Percentiles rank a stretch among this genome's conserved stretches.
Conservation (phyloP, 2,329 filamentous ascomycete genomes). For the Xylaria sp. region DNA sequence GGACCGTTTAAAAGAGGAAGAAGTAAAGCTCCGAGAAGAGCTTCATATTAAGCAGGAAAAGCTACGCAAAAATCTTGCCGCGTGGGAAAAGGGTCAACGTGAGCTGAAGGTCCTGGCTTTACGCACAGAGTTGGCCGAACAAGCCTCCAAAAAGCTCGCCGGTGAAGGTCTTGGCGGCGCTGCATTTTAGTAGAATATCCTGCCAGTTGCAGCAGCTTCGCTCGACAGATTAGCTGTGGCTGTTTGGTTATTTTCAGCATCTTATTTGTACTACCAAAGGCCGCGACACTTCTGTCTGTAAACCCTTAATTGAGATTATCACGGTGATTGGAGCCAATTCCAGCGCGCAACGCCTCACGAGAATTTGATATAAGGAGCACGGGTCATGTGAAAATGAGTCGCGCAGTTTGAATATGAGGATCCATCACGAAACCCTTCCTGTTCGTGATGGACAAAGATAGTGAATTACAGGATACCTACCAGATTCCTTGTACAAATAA, state of each 20-base stretch:
- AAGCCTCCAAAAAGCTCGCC: constrained; percentile 61
- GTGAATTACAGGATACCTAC: constrained; percentile 5
- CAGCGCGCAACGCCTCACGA: not conserved
- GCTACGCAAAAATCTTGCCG: constrained; percentile 56
- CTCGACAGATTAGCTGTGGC: not conserved
- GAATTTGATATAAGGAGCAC: not conserved
- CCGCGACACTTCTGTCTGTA: not conserved
- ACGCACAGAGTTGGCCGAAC: constrained; percentile 61
- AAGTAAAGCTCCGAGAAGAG: constrained; percentile 62
- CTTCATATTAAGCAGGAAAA: constrained; percentile 59
- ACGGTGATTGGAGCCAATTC: not conserved
- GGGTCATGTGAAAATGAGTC: not conserved
- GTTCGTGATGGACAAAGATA: not conserved
- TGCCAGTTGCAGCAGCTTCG: not conserved
- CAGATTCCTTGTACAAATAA: no score
- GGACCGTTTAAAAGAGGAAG: constrained; percentile 61
- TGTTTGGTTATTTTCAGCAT: not conserved
- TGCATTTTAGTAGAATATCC: constrained; percentile 50
- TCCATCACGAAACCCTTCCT: not conserved
- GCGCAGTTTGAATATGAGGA: no score
- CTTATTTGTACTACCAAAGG: not conserved
- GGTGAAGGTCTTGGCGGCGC: constrained; percentile 62
- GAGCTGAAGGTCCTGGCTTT: constrained; percentile 61
- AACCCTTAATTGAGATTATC: not conserved
- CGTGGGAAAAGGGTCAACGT: constrained; percentile 61